These are phyloP conservation scores for Draba incana DNA, from an alignment of 345 rosid species.

Conservation along the genomic window DNA sequence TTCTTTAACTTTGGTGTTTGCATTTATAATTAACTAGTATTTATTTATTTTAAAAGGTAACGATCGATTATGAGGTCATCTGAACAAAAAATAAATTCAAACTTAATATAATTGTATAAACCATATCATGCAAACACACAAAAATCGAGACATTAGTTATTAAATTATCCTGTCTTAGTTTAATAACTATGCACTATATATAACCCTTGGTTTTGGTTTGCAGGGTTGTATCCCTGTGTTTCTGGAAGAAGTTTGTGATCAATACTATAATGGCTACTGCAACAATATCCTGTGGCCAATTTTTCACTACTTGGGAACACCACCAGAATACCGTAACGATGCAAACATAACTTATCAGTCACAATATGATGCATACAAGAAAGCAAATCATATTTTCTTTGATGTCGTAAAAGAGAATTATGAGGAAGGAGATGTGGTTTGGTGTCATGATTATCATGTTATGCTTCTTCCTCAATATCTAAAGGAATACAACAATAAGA, in stretches of 20 bases:
- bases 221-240: slow-evolving; percentile 97
- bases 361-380: slow-evolving; percentile 92
- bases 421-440: slow-evolving; percentile 94
- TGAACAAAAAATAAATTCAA: too few relatives aligned
- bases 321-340: slow-evolving; percentile 97
- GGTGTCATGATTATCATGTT: slow-evolving; percentile 99
- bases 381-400: slow-evolving; percentile 94
- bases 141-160: not conserved
- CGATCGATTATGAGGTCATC: too few relatives aligned
- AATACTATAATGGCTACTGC: slow-evolving; percentile 96
- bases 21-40: not conserved
- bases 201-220: slow-evolving; percentile 17
- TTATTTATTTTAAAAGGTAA: too few relatives aligned
- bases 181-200: not conserved
- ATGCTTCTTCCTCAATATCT: slow-evolving; percentile 97
- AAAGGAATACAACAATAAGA: slow-evolving; percentile 67
- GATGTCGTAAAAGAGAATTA: slow-evolving; percentile 85
- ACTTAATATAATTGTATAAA: too few relatives aligned
- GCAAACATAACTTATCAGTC: slow-evolving; percentile 88
- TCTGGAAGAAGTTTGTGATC: slow-evolving; percentile 96
- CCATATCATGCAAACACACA: not conserved
- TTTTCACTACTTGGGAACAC: slow-evolving; percentile 92
- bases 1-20: not conserved
- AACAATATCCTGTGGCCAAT: slow-evolving; percentile 98
- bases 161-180: not conserved